phyloP scores from a whole-genome alignment of 1,284 basidiomycete genomes.

The Heterobasidion irregulare region DNA sequence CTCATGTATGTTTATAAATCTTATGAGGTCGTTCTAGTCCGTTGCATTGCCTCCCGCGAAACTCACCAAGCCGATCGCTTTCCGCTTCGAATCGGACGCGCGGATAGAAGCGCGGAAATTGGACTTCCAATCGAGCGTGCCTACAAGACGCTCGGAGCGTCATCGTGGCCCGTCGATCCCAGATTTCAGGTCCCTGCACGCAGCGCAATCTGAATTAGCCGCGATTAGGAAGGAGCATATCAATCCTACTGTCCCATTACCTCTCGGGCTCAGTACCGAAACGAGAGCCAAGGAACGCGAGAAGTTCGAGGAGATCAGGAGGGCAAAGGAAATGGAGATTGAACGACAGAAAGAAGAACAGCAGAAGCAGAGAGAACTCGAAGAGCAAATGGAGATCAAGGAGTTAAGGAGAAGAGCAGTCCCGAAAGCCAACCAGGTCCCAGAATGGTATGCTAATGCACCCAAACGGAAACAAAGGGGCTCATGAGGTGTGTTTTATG shows the following conservation, averaged over 20 bases:
- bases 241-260: slow-evolving; percentile 35
- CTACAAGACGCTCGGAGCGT: slow-evolving; percentile 15
- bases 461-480: slow-evolving; percentile 28
- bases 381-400: slow-evolving; percentile 48
- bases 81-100: slow-evolving; percentile 39
- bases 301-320: slow-evolving; percentile 49
- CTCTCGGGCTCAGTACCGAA: slow-evolving; percentile 43
- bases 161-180: slow-evolving; percentile 28
- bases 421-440: slow-evolving; percentile 62
- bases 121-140: slow-evolving; percentile 14
- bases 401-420: slow-evolving; percentile 52
- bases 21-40: slow-evolving; percentile 9
- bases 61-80: slow-evolving; percentile 39
- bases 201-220: slow-evolving; percentile 33
- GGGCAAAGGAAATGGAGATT: slow-evolving; percentile 45
- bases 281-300: slow-evolving; percentile 49
- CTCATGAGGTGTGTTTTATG: background rate
- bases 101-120: slow-evolving; percentile 31
- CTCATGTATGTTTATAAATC: background rate
- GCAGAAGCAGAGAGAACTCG: slow-evolving; percentile 33
- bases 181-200: slow-evolving; percentile 47
- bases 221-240: slow-evolving; percentile 34
- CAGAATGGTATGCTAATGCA: slow-evolving; percentile 63
- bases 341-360: slow-evolving; percentile 32
- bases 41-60: slow-evolving; percentile 24